These are phyloP conservation scores for Crepidotus sp. DNA, from an alignment of 1,284 basidiomycete genomes.

Conservation along the genomic window DNA sequence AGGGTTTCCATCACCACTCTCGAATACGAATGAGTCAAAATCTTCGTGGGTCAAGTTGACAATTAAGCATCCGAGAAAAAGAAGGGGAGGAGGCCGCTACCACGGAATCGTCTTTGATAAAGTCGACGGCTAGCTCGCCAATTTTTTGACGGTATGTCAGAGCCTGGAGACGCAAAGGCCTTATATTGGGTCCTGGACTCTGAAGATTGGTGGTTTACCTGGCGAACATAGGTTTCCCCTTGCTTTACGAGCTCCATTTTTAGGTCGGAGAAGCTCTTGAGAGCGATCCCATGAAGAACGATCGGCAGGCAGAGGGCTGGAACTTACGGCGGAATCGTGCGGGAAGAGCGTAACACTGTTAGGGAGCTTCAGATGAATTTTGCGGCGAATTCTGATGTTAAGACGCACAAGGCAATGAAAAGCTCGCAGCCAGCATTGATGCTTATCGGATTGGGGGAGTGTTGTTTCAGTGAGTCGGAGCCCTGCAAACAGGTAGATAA, in stretches of 20 bases:
- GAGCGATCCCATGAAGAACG: constrained; percentile 9
- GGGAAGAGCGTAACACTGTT: constrained; percentile 63
- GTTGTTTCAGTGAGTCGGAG: constrained; percentile 55
- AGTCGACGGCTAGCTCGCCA: constrained; percentile 80
- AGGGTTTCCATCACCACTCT: constrained; percentile 93
- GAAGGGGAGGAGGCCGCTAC: constrained; percentile 38
- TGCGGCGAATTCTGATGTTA: too few relatives aligned
- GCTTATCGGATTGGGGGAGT: constrained; percentile 73
- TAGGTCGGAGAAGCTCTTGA: constrained; percentile 70
- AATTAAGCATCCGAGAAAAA: background rate
- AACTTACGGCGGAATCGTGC: constrained; percentile 70
- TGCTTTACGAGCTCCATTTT: constrained; percentile 75
- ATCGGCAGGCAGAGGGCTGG: constrained; percentile 7
- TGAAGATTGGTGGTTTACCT: constrained; percentile 2
- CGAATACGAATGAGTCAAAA: constrained; percentile 93
- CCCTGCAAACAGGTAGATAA: constrained; percentile 27
- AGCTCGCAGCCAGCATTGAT: constrained; percentile 86
- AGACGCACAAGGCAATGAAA: constrained; percentile 64
- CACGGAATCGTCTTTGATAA: constrained; percentile 90
- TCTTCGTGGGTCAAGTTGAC: constrained; percentile 29
- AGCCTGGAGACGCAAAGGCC: constrained; percentile 42
- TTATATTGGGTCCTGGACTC: background rate
- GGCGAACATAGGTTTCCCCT: constrained; percentile 61
- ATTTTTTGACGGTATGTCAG: constrained; percentile 86
- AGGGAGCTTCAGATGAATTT: too few relatives aligned